Conservation (phyloP, 108 stramenopile species). For the Cyclotella kingstonii region DNA sequence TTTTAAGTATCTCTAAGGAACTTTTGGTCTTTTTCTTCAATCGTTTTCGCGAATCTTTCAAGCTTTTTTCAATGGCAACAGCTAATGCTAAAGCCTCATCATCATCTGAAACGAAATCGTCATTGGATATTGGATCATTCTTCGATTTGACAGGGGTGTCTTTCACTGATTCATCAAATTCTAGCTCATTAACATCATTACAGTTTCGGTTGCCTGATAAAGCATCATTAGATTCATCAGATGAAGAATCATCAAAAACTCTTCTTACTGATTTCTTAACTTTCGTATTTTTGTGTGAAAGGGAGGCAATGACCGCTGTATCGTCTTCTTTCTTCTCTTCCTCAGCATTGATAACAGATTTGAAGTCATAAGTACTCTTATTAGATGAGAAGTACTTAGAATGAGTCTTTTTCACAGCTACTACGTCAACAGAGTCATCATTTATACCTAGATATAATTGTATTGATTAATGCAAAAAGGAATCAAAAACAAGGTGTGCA, state of each 20-base stretch:
- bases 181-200: slow-evolving; percentile 1
- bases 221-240: not conserved
- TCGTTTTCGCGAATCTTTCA: slow-evolving; percentile 34
- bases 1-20: slow-evolving; percentile 6
- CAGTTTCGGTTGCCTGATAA: not conserved
- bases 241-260: slow-evolving; percentile 13
- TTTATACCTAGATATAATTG: not conserved
- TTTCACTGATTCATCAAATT: not conserved
- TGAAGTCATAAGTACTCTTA: slow-evolving; percentile 7
- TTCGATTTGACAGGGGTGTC: slow-evolving; percentile 5
- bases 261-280: slow-evolving; percentile 5
- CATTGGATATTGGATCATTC: not conserved
- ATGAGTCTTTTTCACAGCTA: not conserved
- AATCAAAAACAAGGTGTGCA: no score
- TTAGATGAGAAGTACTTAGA: slow-evolving; percentile 17
- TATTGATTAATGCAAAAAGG: no score
- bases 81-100: slow-evolving; percentile 44
- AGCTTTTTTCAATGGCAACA: slow-evolving; percentile 36
- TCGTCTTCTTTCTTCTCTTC: slow-evolving; percentile 23
- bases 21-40: slow-evolving; percentile 25
- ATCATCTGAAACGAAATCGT: slow-evolving; percentile 34
- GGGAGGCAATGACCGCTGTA: not conserved
- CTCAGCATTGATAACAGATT: not conserved
- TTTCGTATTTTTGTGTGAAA: not conserved
- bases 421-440: not conserved